Base-by-base conservation (phyloP, 1,139 yeast genomes). In the Pichia sp. region DNA sequence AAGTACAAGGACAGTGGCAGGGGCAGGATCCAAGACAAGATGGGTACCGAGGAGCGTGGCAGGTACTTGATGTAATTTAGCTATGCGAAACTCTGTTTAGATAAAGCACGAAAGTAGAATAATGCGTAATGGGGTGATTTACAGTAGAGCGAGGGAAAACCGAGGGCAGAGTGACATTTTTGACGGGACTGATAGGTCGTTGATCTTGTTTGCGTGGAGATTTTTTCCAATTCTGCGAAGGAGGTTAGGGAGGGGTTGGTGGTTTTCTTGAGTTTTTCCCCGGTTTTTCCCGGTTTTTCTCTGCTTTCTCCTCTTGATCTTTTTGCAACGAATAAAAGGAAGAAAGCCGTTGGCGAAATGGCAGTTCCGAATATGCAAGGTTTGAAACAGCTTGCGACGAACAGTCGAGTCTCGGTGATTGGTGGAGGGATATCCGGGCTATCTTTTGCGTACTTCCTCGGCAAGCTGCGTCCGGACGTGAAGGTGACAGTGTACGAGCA, bases 401-500 rank as follows among this genome's bases (percentile, higher is more conserved):
- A 54, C 27, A 52, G 56, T 16, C 46, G 46, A 16, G 55, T 56
- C 6, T 49, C 55, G 2, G 85, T 92, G 0, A 67, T 90, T 2
- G 99, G 99, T 0, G 87, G 88, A 0, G 99, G 99, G 0, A 79
- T 92, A 2, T 86, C 96, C 1, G 98, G 98, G 0, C 75, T 93
- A 4, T 75, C 93, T 1, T 84, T 81, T 63, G 85, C 95, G 0
- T 91, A 87, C 68, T 87, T 87, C 63, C 74, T 92, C 24, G 75
- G 79, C 43, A 79, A 78, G 57, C 67, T 88, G 14, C 75, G 97
- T 51, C 93, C 93, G 0, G 96, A 90, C 67, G 63, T 89, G 24
- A 70, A 72, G 9, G 77, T 93, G 51, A 80, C 81, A 1, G 67
- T 93, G 0, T 79, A 77, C 58, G 98, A 93, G 62, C 68, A 76